Evolutionary conservation across 2,329 filamentous ascomycete genomes (phyloP), one percentile per base, ranked within the genome.

Genomic region (Sarocladiaceae sp.): DNA sequence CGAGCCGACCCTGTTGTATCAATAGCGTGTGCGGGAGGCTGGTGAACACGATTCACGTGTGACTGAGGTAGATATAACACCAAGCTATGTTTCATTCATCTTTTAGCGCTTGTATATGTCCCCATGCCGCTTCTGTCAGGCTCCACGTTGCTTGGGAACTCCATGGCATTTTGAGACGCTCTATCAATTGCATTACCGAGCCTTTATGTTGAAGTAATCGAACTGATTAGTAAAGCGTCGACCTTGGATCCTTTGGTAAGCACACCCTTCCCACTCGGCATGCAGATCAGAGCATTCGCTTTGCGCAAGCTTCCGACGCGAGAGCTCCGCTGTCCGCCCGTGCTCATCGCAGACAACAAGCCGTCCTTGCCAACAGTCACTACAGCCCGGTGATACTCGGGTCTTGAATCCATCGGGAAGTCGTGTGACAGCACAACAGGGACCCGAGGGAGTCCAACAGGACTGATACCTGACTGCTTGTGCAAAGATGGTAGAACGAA

Each of bases 401-500:
- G 82, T 45, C 93, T 73, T n/a, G 73, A 73, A 62, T 98, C 93
- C 44, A 87, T 73, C 1, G 69, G 65, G 43, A 97, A 80, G 35
- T 88, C 79, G 47, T 93, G 82, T 0, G 80, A 78, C 20, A 96
- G 59, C 1, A 70, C 67, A 0, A 93, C 90, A 2, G 78, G 77
- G 0, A 94, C 78, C 41, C 70, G 79, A 1, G 89, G 82, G 13
- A 96, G 67, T 0, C 90, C 88, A 0, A 70, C 69, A 0, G 80
- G 80, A 32, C 64, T 65, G 18, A 89, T 69, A 0, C 90, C 93
- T 10, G 80, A 75, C 53, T 85, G 73, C 52, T 85, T 81, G 57
- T 95, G 88, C 47, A 98, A 67, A 1, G 86, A 82, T 0, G 93
- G 93, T 10, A 98, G 72, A 7, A 97, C 89, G 62, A 98, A 97